Evolutionary conservation across 2,329 filamentous ascomycete genomes (phyloP).

Genomic region (Verticillium klebahnii): DNA sequence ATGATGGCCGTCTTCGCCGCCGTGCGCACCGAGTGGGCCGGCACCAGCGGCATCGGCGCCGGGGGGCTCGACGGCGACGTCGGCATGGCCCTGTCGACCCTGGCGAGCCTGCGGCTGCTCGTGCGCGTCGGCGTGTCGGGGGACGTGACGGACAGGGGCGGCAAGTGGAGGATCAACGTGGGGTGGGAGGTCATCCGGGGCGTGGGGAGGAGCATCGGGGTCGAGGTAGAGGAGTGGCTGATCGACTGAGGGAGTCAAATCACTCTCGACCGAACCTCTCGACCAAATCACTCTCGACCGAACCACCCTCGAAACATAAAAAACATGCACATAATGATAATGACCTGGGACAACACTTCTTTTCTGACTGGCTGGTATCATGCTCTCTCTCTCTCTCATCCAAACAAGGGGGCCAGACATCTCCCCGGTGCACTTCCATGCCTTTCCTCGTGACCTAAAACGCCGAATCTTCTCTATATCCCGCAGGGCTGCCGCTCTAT

Average conservation of each 20-base stretch:
- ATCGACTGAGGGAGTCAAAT: conserved; percentile 46
- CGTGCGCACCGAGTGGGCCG: conserved; percentile 52
- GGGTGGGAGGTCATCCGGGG: conserved; percentile 71
- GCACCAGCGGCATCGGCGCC: conserved; percentile 27
- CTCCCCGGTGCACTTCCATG: background rate
- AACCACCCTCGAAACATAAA: too few relatives aligned
- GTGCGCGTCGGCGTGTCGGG: conserved; percentile 57
- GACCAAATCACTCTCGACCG: background rate
- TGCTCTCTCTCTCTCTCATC: background rate
- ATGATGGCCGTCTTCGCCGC: conserved; percentile 74
- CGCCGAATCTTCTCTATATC: background rate
- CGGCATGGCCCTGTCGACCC: conserved; percentile 63
- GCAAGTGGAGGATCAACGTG: conserved; percentile 74
- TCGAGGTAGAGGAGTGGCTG: conserved; percentile 77
- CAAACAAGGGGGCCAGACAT: background rate
- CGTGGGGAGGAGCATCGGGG: conserved; percentile 66
- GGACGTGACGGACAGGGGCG: conserved; percentile 64
- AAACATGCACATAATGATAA: background rate
- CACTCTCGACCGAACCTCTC: background rate
- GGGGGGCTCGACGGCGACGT: conserved; percentile 48
- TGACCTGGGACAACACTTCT: background rate
- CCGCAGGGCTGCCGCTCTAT: background rate
- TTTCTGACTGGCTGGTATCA: background rate
- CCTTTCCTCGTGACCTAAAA: background rate
- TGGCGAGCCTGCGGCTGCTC: conserved; percentile 66